Base-by-base conservation (phyloP, 192 early-diverging fungal species). In the Ambispora gerdemannii region DNA sequence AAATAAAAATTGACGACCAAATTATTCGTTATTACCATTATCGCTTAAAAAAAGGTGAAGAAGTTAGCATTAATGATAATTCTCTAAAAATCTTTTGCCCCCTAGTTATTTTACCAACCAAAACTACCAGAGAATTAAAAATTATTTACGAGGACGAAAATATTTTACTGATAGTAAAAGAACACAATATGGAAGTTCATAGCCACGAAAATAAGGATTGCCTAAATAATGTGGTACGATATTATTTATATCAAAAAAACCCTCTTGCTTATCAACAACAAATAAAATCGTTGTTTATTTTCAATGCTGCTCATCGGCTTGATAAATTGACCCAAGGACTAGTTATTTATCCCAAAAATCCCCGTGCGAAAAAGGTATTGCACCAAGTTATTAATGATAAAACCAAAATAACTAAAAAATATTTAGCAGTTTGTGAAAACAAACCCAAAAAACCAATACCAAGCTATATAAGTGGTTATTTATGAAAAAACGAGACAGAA, bases 131-230 rank as follows among this genome's bases (percentile, higher is more conserved):
- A 43, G n/a, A 63, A 25, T 36, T 36, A 6, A 11, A 63, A 35
- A 63, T 63, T 63, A 63, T 63, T n/a, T 63, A 63, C 38, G 60
- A 63, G 28, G 60, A 63, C 17, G 2, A 63, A 63, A 63, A 63
- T 35, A n/a, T 63, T 63, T 6, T 63, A 3, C 13, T 63, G 34
- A 36, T 10, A 8, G 7, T 63, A 0, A 63, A 63, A 63, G 61
- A 63, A 20, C 61, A 63, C 13, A n/a, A n/a, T n/a, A n/a, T n/a
- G 61, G 61, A 4, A 36, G 4, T 19, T 3, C 34, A 8, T 38
- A 38, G 61, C 61, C 61, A 3, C n/a, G 34, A n/a, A n/a, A n/a
- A n/a, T n/a, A n/a, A n/a, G n/a, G n/a, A n/a, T n/a, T n/a, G n/a
- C 22, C 27, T 63, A 43, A 36, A 63, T 43, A 63, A 63, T 1